These are phyloP conservation scores for Abelmoschus esculentus DNA, from an alignment of 345 rosid genomes.

Conservation along the genomic window DNA sequence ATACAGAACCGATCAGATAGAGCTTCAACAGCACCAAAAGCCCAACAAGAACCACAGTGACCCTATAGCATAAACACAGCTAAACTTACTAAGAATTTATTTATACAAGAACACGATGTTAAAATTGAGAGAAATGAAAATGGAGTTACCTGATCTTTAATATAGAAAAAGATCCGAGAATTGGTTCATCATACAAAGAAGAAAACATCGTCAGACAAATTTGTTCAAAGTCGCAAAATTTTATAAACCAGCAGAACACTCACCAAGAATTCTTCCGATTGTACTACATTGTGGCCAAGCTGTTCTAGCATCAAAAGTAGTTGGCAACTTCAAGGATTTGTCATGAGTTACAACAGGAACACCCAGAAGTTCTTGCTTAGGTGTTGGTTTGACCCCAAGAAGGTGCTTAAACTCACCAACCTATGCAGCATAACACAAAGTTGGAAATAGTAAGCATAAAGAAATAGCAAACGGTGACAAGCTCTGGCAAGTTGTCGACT, in stretches of 20 bases:
- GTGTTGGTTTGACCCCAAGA: constrained; percentile 74
- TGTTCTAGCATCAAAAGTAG: constrained; percentile 75
- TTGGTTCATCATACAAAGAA: constrained; percentile 16
- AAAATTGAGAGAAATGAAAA: constrained; percentile 4
- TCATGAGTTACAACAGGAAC: constrained; percentile 62
- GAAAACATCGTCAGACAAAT: constrained; percentile 29
- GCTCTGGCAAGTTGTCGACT: constrained; percentile 22
- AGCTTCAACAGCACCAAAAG: constrained; percentile 95
- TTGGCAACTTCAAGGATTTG: constrained; percentile 55
- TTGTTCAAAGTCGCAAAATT: neutral
- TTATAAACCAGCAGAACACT: constrained; percentile 15
- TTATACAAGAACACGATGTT: neutral
- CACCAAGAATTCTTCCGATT: constrained; percentile 80
- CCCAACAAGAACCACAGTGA: constrained; percentile 99
- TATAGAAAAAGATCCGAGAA: constrained; percentile 25
- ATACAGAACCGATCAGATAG: constrained; percentile 97
- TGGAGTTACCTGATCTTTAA: constrained; percentile 73
- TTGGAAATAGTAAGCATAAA: neutral
- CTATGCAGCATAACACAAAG: constrained; percentile 28
- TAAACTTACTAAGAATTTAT: constrained; percentile 15
- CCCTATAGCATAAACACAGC: constrained; percentile 45
- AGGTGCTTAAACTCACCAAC: constrained; percentile 77
- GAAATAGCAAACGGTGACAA: neutral
- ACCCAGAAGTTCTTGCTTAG: constrained; percentile 44
- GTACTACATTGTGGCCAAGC: constrained; percentile 79